These are phyloP conservation scores for Metarhizium rileyi DNA, from an alignment of 2,329 filamentous ascomycete species.

Conservation along the genomic window DNA sequence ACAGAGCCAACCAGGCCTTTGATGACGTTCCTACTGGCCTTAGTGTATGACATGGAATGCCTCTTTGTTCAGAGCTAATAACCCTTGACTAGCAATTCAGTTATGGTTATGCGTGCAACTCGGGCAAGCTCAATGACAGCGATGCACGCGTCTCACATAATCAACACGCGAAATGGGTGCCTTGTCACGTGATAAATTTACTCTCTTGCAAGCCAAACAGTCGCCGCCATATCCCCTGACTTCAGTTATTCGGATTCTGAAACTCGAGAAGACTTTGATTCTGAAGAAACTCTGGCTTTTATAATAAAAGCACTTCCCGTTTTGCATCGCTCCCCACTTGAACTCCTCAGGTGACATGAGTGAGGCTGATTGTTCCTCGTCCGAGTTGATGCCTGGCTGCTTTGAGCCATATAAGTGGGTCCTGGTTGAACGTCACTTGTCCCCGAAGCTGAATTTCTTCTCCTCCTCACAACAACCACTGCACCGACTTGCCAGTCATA, in stretches of 20 bases:
- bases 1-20: not conserved
- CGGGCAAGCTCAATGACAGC: not conserved
- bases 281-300: no score
- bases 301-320: no score
- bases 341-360: no score
- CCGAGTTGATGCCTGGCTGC: not conserved
- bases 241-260: no score
- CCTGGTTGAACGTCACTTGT: constrained; percentile 10
- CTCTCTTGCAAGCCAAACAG: not conserved
- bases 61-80: not conserved
- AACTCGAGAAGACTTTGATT: no score
- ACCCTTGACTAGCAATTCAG: not conserved
- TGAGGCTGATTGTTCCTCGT: no score
- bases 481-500: not conserved
- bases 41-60: not conserved
- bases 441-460: not conserved
- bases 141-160: constrained; percentile 5
- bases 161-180: constrained; percentile 20
- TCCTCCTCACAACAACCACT: not conserved
- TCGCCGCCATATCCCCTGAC: no score
- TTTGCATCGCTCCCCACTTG: no score
- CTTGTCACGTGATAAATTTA: constrained; percentile 16
- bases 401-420: constrained; percentile 2
- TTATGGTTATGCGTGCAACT: not conserved
- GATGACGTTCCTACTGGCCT: no score